Base-by-base conservation (phyloP, 192 early-diverging fungal genomes). In the Diversispora eburnea region DNA sequence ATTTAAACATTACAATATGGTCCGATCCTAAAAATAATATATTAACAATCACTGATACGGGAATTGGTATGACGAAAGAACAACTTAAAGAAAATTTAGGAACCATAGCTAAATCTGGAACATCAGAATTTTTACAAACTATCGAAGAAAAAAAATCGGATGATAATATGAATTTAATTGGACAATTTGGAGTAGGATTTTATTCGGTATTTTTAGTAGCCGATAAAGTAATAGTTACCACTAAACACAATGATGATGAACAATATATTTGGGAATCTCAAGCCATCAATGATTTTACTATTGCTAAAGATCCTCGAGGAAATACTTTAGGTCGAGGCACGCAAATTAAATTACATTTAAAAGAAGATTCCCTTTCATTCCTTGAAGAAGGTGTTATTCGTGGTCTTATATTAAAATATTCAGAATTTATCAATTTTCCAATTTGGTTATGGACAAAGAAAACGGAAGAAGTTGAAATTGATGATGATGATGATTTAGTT, bases 111-210 rank as follows among this genome's bases (percentile, higher is more conserved):
- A 97, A 97, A 80, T 98, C 95, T 4, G 98, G 98, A 8, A 98
- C 98, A 2, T 87, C 89, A 43, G 94, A 95, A 66, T 96, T 94
- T 77, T 75, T 96, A 71, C 84, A 92, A 70, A 86, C 89, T 17
- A 77, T 95, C 64, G 92, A 95, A 62, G 87, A 92, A 46, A 89
- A 95, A 75, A 86, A 88, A 78, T 82, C 84, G 49, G 90, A 33
- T 33, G 25, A 33, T 33, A 33, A 88, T 47, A 85, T 86, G 79
- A 86, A 87, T 41, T 84, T 97, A 72, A 97, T 97, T 72, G 98
- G 98, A 55, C 95, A 99, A 83, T 99, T 99, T 82, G 98, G 98
- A 89, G 96, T 98, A 41, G 96, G 98, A 45, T 99, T 99, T 84
- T 99, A 99, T 86, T 96, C 95, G 42, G 94, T 93, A 15, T 99